Conservation (phyloP, 164 flowering plant genomes). For the grape (Vitis vinifera) region DNA sequence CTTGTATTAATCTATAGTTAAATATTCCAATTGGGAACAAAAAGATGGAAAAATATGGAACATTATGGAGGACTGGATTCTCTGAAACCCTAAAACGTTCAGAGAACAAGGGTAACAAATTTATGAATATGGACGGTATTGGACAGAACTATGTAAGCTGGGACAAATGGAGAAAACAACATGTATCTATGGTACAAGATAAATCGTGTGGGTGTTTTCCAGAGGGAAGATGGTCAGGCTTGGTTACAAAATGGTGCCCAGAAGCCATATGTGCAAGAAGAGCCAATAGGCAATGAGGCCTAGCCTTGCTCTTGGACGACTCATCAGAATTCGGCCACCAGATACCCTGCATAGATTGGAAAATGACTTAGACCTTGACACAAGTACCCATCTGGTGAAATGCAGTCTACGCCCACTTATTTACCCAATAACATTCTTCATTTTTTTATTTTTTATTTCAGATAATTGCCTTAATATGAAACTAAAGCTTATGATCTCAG, state of each 20-base stretch:
- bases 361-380: neutral
- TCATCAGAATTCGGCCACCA: conserved; percentile 78
- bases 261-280: conserved; percentile 75
- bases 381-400: neutral
- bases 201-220: conserved; percentile 1
- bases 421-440: no score
- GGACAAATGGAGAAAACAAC: conserved; percentile 5
- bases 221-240: conserved; percentile 2
- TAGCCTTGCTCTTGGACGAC: conserved; percentile 84
- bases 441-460: no score
- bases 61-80: conserved; percentile 25
- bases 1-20: neutral
- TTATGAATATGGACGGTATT: conserved; percentile 2
- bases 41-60: conserved; percentile 4
- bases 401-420: no score
- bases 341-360: conserved; percentile 67
- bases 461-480: no score
- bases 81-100: conserved; percentile 40
- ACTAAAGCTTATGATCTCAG: no score
- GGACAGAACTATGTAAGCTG: neutral
- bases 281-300: conserved; percentile 78
- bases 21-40: neutral
- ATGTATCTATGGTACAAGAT: conserved; percentile 27
- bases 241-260: conserved; percentile 77
- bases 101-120: conserved; percentile 24